A percentile compares a stretch with the other conserved stretches of the same genome.
Conservation (phyloP, 2,329 filamentous ascomycete species). For the Cladosporium austrohemisphaericum region DNA sequence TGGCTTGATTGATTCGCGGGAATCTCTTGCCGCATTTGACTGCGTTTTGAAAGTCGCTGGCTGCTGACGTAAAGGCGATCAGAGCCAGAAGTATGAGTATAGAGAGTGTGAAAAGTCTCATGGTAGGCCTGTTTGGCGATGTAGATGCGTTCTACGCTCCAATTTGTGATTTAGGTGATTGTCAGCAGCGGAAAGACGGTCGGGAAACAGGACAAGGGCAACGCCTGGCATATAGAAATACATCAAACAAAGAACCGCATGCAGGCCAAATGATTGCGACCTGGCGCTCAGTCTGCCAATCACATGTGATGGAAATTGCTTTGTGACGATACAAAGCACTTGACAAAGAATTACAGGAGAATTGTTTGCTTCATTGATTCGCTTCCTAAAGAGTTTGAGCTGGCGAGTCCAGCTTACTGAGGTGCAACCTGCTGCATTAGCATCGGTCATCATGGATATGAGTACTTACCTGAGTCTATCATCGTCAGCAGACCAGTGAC, state of each 20-base stretch:
- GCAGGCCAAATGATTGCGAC: too few species aligned
- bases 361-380: neutral
- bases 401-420: too few species aligned
- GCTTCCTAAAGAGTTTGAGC: too few species aligned
- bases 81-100: conserved; percentile 8
- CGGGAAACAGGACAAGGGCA: neutral
- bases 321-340: neutral
- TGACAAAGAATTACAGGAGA: neutral
- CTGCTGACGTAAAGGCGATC: conserved; percentile 8
- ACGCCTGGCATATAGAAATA: neutral
- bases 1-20: conserved; percentile 21
- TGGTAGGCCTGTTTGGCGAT: conserved; percentile 1
- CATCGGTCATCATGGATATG: too few species aligned
- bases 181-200: neutral
- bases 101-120: conserved; percentile 7
- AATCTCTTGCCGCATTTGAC: conserved; percentile 22
- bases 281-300: neutral
- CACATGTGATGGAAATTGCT: neutral
- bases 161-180: neutral
- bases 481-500: neutral
- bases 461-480: too few species aligned
- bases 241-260: too few species aligned
- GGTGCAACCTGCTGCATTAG: too few species aligned
- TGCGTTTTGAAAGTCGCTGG: conserved; percentile 22
- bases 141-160: too few species aligned